phyloP scores from a whole-genome alignment of 2,329 filamentous ascomycete genomes.

The Fusarium acutatum region DNA sequence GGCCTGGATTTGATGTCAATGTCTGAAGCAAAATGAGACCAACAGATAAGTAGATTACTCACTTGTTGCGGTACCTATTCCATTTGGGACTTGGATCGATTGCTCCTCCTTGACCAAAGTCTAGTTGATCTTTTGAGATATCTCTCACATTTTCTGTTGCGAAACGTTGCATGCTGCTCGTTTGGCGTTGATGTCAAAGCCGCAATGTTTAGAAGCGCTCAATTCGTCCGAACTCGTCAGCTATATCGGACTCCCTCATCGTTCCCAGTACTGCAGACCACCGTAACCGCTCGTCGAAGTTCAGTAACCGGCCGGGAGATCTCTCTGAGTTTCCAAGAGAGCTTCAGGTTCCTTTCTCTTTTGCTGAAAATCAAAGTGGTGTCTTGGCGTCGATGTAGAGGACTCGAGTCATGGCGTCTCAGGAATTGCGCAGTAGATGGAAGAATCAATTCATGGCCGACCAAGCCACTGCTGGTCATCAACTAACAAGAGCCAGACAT shows the following conservation, averaged over 20 bases:
- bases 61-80: background rate
- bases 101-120: background rate
- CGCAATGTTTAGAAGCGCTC: background rate
- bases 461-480: rapidly evolving
- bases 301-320: rapidly evolving
- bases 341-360: rapidly evolving
- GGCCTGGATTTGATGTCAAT: background rate
- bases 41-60: background rate
- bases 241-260: background rate
- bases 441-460: background rate
- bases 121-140: background rate
- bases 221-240: background rate
- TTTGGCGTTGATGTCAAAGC: background rate
- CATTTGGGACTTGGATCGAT: background rate
- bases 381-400: background rate
- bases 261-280: background rate
- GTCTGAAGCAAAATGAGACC: background rate
- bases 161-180: background rate
- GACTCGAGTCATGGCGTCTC: background rate
- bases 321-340: rapidly evolving
- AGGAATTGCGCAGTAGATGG: background rate
- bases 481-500: background rate
- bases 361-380: background rate
- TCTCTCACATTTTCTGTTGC: background rate
- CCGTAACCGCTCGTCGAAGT: too few species aligned